Percentiles rank a stretch among this genome's conserved stretches.
Conservation (phyloP, 2,329 filamentous ascomycete species). For the Epichloe sylvatica region DNA sequence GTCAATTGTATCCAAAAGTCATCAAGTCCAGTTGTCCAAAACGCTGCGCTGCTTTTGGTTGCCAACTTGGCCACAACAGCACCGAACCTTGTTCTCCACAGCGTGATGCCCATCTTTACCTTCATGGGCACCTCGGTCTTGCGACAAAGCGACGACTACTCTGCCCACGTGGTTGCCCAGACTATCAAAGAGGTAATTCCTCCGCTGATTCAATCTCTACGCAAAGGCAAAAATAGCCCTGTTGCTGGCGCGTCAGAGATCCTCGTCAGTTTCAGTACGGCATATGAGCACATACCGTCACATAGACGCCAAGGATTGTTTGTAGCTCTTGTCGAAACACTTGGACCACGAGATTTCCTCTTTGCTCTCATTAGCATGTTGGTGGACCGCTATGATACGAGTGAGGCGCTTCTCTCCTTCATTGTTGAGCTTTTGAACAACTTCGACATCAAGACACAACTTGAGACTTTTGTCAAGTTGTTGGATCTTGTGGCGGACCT, state of each 20-base stretch:
- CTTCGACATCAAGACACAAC: constrained; percentile 61
- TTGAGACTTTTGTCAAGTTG: constrained; percentile 65
- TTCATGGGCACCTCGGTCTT: constrained; percentile 91
- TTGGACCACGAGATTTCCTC: constrained; percentile 76
- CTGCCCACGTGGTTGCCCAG: constrained; percentile 86
- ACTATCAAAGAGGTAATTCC: constrained; percentile 92
- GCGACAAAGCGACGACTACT: constrained; percentile 90
- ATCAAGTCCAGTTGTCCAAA: constrained; percentile 84
- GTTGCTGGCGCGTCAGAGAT: constrained; percentile 77
- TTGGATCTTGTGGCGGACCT: constrained; percentile 63
- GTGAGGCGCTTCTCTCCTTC: constrained; percentile 60
- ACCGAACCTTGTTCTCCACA: constrained; percentile 84
- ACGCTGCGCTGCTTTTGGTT: constrained; percentile 75
- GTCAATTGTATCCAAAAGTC: constrained; percentile 91
- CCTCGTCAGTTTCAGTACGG: constrained; percentile 87
- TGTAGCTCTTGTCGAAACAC: constrained; percentile 66
- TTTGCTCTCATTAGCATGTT: constrained; percentile 82
- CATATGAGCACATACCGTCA: constrained; percentile 87
- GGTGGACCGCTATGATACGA: constrained; percentile 74
- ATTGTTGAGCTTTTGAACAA: constrained; percentile 57
- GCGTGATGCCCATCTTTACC: constrained; percentile 97
- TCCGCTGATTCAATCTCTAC: constrained; percentile 72
- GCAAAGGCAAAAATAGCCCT: constrained; percentile 62
- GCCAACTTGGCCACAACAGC: constrained; percentile 75
- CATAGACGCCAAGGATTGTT: constrained; percentile 76